Conservation (phyloP, 1,284 basidiomycete species). For the Boletus semigastroideus region DNA sequence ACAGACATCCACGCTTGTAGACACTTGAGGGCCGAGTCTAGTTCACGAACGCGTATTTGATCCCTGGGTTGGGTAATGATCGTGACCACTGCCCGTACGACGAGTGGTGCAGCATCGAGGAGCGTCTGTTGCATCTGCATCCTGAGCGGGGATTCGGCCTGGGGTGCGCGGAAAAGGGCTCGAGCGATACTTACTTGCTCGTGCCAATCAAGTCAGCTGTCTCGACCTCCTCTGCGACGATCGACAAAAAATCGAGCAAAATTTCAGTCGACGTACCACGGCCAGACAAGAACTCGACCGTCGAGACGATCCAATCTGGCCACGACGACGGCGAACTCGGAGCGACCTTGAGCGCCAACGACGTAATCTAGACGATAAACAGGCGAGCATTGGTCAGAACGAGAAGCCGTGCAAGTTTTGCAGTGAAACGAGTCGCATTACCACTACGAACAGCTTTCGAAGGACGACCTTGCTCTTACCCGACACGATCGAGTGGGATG, state of each 20-base stretch:
- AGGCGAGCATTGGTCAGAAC: background rate
- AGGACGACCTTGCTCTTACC: constrained; percentile 68
- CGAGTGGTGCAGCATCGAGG: constrained; percentile 62
- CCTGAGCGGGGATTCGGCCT: constrained; percentile 37
- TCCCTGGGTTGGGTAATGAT: constrained; percentile 43
- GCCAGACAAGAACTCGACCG: constrained; percentile 56
- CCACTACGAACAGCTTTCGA: constrained; percentile 84
- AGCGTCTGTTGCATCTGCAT: constrained; percentile 63
- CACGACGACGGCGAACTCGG: constrained; percentile 53
- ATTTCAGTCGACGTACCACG: constrained; percentile 54
- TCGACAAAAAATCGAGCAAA: constrained; percentile 78
- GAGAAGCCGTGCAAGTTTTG: background rate
- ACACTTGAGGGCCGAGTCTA: constrained; percentile 73
- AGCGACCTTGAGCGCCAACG: constrained; percentile 73
- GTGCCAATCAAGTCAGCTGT: constrained; percentile 73
- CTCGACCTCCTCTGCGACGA: constrained; percentile 78
- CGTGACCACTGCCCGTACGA: constrained; percentile 63
- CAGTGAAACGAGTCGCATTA: constrained; percentile 33
- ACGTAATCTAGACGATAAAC: constrained; percentile 50
- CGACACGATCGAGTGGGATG: constrained; percentile 53
- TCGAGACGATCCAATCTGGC: constrained; percentile 70
- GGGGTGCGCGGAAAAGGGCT: constrained; percentile 9
- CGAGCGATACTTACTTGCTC: constrained; percentile 56
- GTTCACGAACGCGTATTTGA: constrained; percentile 39
- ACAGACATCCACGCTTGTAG: constrained; percentile 79